Base-by-base conservation (phyloP, 495 filamentous ascomycete species). In the Platismatia glauca region DNA sequence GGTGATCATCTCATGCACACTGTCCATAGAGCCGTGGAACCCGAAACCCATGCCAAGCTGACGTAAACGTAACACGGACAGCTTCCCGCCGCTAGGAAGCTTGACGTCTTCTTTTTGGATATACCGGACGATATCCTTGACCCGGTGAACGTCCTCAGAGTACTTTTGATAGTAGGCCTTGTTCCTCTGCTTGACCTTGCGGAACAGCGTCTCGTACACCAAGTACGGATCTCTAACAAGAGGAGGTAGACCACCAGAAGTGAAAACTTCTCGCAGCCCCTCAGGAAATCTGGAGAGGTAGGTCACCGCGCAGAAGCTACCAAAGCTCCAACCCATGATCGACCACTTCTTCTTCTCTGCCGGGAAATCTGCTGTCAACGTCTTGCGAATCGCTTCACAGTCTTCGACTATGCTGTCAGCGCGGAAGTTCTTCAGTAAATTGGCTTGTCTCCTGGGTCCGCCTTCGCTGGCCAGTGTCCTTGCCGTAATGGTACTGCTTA, bases 391-490 rank as follows among this genome's bases (percentile, higher is more conserved):
- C 13, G 91, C 90, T 68, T 97, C 93, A 62, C 87, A 90, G 67
- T 97, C 93, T 57, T 82, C 84, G 38, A 97, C 91, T 55, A 90
- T 92, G 65, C 79, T 92, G 74, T 96, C 92, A 18, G 93, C 93
- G 33, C 94, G 84, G 75, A 96, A 96, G 43, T 84, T 76, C 75
- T 90, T 92, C 53, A 97, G 77, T 66, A 95, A 95, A 58, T 85
- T 80, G 35, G 87, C 89, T 72, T 97, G 91, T 38, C 77, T 74
- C 55, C 77, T 71, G 11, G 83, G 79, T 66, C 82, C 78, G 6
- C 89, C 89, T 64, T 86, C 77, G 15, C 79, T 74, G 38, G 82
- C 81, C 4, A 96, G 77, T 0, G 85, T 88, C 27, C 78, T 78
- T 12, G 88, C 84, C 13, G 89, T 85, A 53, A 97, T 77, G 0